Evolutionary conservation across 164 flowering plant genomes (phyloP).

Genomic region (Umbilicus rupestris): DNA sequence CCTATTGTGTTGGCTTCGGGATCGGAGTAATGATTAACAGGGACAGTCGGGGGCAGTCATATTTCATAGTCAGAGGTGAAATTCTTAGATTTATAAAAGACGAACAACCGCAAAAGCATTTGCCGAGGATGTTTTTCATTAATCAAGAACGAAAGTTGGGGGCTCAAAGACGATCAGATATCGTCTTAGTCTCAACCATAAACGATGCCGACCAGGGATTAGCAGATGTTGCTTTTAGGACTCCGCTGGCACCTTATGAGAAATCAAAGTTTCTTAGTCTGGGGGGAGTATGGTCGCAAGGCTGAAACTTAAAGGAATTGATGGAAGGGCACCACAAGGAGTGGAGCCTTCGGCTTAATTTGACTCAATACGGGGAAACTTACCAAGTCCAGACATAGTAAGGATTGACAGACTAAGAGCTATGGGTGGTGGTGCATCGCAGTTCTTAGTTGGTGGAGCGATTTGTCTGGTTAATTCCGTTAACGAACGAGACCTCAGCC

Average conservation of each 20-base stretch:
- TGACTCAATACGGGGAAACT: no score
- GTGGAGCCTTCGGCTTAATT: no score
- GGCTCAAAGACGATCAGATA: constrained; percentile 10
- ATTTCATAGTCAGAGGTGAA: constrained; percentile 9
- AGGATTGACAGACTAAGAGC: no score
- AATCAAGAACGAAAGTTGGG: constrained; percentile 9
- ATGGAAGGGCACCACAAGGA: no score
- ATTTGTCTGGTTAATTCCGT: constrained; percentile 30
- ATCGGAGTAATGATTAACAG: constrained; percentile 11
- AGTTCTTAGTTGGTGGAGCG: no score
- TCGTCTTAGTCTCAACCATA: no score
- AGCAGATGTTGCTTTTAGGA: no score
- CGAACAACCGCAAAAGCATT: constrained; percentile 10
- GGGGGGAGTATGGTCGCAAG: no score
- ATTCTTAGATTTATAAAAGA: constrained; percentile 12
- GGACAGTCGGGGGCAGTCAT: constrained; percentile 8
- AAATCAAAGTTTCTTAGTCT: constrained; percentile 12
- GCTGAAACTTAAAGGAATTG: no score
- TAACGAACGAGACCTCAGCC: constrained; percentile 31
- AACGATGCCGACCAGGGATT: no score
- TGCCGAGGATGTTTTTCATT: constrained; percentile 11
- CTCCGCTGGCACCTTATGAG: constrained; percentile 7
- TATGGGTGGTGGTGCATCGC: no score
- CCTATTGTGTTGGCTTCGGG: constrained; percentile 7
- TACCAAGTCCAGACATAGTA: no score